phyloP scores from a whole-genome alignment of 2,329 filamentous ascomycete genomes.

The Claviceps sp. region DNA sequence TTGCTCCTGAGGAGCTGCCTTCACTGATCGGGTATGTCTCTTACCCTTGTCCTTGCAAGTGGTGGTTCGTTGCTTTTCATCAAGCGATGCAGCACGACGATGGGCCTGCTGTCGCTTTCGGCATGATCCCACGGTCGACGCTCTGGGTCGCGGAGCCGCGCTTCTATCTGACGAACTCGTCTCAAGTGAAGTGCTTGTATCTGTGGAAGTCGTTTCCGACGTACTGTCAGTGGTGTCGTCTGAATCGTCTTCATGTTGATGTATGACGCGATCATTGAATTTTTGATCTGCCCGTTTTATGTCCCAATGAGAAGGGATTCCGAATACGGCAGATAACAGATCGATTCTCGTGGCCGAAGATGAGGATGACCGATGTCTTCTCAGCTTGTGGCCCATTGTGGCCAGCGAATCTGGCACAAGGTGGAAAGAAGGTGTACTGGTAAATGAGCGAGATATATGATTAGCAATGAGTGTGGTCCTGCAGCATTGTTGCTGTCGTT shows the following conservation, averaged over 20 bases:
- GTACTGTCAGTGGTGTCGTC: slow-evolving; percentile 1
- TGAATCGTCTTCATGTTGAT: neutral
- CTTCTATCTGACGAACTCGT: neutral
- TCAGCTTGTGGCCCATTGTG: slow-evolving; percentile 11
- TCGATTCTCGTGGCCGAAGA: slow-evolving; percentile 11
- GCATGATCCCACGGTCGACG: neutral
- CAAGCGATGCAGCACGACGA: neutral
- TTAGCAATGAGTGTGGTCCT: neutral
- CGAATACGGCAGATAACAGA: slow-evolving; percentile 15
- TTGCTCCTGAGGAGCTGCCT: neutral
- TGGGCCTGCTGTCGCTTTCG: slow-evolving; percentile 1
- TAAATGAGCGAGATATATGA: neutral
- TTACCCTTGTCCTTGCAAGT: neutral
- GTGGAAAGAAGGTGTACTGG: neutral
- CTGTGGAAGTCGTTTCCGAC: neutral
- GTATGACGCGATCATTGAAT: neutral
- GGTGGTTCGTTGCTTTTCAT: neutral
- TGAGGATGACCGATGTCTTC: neutral
- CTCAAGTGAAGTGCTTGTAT: neutral
- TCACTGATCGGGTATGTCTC: neutral
- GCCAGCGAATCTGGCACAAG: neutral
- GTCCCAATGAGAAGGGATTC: slow-evolving; percentile 12
- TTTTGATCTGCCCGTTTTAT: slow-evolving; percentile 5
- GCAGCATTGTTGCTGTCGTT: neutral
- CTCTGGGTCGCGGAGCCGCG: neutral